Conservation (phyloP, 805 yeast genomes). For the Candida sonorensis region DNA sequence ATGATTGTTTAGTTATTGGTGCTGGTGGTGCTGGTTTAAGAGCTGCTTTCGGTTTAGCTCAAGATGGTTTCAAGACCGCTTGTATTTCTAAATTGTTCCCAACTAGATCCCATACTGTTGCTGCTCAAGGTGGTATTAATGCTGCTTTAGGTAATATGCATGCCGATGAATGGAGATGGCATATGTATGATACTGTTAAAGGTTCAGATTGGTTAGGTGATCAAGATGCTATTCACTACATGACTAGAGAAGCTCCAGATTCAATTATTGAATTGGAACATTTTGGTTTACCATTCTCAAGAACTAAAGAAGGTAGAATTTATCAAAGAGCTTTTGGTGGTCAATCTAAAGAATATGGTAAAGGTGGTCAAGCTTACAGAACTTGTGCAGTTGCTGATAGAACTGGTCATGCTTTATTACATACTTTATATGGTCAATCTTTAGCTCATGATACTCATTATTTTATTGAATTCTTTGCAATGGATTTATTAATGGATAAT, state of each 20-base stretch:
- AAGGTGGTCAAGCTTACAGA: constrained; percentile 99
- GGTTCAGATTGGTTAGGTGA: constrained; percentile 99
- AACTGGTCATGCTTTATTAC: constrained; percentile 96
- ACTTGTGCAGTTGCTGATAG: constrained; percentile 99
- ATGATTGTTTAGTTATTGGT: constrained; percentile 96
- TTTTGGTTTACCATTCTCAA: constrained; percentile 96
- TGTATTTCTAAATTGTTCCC: constrained; percentile 96
- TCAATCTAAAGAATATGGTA: constrained; percentile 90
- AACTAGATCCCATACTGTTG: constrained; percentile 97
- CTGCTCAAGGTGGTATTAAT: constrained; percentile 99
- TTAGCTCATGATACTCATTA: constrained; percentile 95
- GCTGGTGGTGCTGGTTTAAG: constrained; percentile 99
- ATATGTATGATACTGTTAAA: constrained; percentile 98
- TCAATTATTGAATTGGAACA: constrained; percentile 96
- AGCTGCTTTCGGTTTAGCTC: constrained; percentile 97
- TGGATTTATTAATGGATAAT: constrained; percentile 89
- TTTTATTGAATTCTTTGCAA: constrained; percentile 94
- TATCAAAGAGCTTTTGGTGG: constrained; percentile 99
- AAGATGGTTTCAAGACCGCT: constrained; percentile 95
- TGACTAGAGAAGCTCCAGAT: constrained; percentile 97
- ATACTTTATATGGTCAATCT: constrained; percentile 93
- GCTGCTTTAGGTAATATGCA: constrained; percentile 99
- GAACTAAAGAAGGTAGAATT: constrained; percentile 93
- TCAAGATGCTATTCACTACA: constrained; percentile 98
- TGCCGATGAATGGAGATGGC: constrained; percentile 99